Evolutionary conservation across 2,329 filamentous ascomycete genomes (phyloP).

Genomic region (Niveomyces coronatus): DNA sequence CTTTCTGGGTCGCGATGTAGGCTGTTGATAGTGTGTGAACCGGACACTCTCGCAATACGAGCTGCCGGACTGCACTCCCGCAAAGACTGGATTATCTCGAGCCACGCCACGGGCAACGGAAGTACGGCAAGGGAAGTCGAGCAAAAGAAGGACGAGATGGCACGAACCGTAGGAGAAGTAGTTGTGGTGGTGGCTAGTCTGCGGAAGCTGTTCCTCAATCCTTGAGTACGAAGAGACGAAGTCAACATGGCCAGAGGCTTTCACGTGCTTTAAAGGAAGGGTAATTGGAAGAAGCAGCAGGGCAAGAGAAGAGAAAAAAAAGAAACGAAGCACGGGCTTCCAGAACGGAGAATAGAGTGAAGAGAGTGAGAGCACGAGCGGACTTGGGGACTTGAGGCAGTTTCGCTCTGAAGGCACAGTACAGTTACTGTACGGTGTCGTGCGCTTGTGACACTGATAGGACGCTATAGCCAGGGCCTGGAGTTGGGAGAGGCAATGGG

Average conservation of each 20-base stretch:
- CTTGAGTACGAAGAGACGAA: conserved; percentile 22
- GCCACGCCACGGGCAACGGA: neutral
- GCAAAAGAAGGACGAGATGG: neutral
- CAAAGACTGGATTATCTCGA: neutral
- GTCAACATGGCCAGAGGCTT: conserved; percentile 24
- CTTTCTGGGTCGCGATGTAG: no score
- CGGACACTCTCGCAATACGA: no score
- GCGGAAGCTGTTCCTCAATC: conserved; percentile 25
- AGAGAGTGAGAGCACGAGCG: conserved; percentile 1
- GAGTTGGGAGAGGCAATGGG: no score
- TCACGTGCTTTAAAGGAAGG: conserved; percentile 9
- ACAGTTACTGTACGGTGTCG: no score
- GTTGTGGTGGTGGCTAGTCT: conserved; percentile 14
- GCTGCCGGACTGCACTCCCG: no score
- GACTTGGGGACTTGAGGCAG: conserved; percentile 2
- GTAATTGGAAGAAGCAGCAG: conserved; percentile 6
- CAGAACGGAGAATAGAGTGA: neutral
- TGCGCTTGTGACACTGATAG: no score
- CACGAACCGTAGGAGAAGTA: conserved; percentile 15
- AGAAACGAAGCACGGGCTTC: no score
- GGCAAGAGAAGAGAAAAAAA: neutral
- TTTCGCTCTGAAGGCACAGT: no score
- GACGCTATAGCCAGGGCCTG: no score
- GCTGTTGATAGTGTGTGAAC: no score
- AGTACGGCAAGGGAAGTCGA: neutral